A percentile compares a stretch with the other conserved stretches of the same genome.
These are phyloP conservation scores for Urostyla sp. DNA, from an alignment of 73 alveolate species.

Conservation along the genomic window DNA sequence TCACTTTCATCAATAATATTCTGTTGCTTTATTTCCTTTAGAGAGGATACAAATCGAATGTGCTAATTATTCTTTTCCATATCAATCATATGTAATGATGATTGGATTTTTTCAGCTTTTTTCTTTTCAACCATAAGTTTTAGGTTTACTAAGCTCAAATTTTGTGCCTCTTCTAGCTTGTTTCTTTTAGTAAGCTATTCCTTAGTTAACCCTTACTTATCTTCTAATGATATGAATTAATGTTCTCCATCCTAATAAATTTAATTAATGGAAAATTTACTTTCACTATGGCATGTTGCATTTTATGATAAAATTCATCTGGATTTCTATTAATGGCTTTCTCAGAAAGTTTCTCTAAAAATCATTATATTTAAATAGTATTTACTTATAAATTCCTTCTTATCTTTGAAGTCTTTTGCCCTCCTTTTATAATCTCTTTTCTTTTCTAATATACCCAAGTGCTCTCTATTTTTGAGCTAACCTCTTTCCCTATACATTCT, in stretches of 20 bases:
- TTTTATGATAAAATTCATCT: constrained; percentile 90
- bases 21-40: constrained; percentile 16
- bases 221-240: not conserved
- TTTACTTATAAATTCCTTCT: constrained; percentile 69
- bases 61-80: constrained; percentile 52
- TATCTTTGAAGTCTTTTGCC: constrained; percentile 86
- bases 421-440: constrained; percentile 87
- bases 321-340: constrained; percentile 86
- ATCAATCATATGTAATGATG: constrained; percentile 47
- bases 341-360: constrained; percentile 74
- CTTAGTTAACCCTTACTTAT: not conserved
- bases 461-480: constrained; percentile 77
- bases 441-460: constrained; percentile 87
- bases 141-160: constrained; percentile 28
- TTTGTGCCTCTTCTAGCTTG: constrained; percentile 35
- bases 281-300: constrained; percentile 65
- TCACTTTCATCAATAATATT: not conserved
- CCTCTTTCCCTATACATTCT: constrained; percentile 89
- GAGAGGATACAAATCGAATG: constrained; percentile 35
- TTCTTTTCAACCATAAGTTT: constrained; percentile 57
- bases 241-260: constrained; percentile 41
- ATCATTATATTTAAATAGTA: not conserved
- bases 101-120: constrained; percentile 47
- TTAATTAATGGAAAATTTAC: not conserved
- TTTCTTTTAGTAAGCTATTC: too few relatives aligned